Conservation (phyloP, 2,329 filamentous ascomycete species). For the Diplocarpon rosae region DNA sequence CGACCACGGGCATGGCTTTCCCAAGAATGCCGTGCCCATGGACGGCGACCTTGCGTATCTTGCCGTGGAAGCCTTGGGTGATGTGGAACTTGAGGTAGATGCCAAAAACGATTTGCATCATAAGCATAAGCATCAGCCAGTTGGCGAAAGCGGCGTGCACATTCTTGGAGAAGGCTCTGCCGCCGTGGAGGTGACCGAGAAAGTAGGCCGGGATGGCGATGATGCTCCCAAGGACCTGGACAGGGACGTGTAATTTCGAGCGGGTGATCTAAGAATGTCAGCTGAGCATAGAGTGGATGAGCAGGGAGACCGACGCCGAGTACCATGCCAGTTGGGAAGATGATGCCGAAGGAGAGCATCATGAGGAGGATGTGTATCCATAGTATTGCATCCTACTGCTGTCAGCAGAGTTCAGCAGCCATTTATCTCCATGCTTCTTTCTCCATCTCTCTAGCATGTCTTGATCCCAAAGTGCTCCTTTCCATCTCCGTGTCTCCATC, state of each 20-base stretch:
- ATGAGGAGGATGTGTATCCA: slow-evolving; percentile 93
- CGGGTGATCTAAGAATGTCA: slow-evolving; percentile 71
- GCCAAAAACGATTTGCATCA: slow-evolving; percentile 67
- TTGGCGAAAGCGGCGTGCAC: slow-evolving; percentile 74
- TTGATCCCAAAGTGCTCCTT: no score
- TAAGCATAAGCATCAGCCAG: slow-evolving; percentile 67
- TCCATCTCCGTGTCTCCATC: background rate
- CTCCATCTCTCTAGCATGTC: background rate
- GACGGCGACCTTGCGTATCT: slow-evolving; percentile 62
- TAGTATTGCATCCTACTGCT: slow-evolving; percentile 59
- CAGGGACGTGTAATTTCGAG: slow-evolving; percentile 71
- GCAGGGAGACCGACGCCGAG: slow-evolving; percentile 55
- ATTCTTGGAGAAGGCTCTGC: slow-evolving; percentile 73
- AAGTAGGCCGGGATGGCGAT: slow-evolving; percentile 80
- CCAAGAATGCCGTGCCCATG: slow-evolving; percentile 70
- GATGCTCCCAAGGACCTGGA: slow-evolving; percentile 63
- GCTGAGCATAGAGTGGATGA: slow-evolving; percentile 4
- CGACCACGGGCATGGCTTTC: slow-evolving; percentile 73
- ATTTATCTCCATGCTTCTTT: no score
- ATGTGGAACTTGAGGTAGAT: slow-evolving; percentile 84
- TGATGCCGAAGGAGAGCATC: slow-evolving; percentile 75
- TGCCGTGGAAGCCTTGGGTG: slow-evolving; percentile 70
- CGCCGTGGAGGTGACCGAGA: slow-evolving; percentile 82
- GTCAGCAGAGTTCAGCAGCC: background rate
- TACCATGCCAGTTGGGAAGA: slow-evolving; percentile 94